Evolutionary conservation across 2,329 filamentous ascomycete genomes (phyloP).

Genomic region (Tolypocladium tundrense): DNA sequence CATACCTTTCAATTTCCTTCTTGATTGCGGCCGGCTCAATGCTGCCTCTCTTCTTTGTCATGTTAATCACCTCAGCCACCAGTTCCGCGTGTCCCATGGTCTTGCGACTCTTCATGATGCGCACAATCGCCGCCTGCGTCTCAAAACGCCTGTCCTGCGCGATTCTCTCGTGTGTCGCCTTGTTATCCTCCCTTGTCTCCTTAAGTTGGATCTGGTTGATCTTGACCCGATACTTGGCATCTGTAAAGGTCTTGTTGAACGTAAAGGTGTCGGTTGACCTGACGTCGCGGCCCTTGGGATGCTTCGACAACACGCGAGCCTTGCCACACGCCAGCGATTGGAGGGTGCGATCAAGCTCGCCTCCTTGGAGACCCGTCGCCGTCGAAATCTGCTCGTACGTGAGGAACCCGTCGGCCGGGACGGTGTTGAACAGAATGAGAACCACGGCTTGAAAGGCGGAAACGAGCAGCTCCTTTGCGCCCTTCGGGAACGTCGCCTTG

Average conservation of each 20-base stretch:
- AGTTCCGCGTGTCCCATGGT: constrained; percentile 76
- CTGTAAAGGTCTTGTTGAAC: constrained; percentile 66
- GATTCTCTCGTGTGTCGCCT: constrained; percentile 84
- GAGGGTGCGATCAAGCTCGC: constrained; percentile 78
- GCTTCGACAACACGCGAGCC: constrained; percentile 72
- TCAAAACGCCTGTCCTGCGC: constrained; percentile 87
- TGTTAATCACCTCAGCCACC: constrained; percentile 82
- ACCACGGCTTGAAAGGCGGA: constrained; percentile 89
- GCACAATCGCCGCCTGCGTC: constrained; percentile 91
- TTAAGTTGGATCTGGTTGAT: constrained; percentile 98
- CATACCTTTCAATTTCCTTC: constrained; percentile 89
- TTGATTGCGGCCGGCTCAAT: constrained; percentile 85
- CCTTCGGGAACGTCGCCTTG: constrained; percentile 68
- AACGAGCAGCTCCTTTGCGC: constrained; percentile 78
- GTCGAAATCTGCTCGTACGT: constrained; percentile 66
- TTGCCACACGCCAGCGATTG: constrained; percentile 93
- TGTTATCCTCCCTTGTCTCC: constrained; percentile 91
- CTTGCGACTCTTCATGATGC: constrained; percentile 95
- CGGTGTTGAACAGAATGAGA: constrained; percentile 77
- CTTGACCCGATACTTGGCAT: constrained; percentile 84
- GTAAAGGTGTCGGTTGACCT: constrained; percentile 70
- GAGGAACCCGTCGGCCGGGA: constrained; percentile 49
- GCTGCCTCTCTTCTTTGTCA: constrained; percentile 77
- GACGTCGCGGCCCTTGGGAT: constrained; percentile 77
- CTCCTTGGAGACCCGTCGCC: constrained; percentile 63